Evolutionary conservation across 805 yeast species (phyloP).

Genomic region (Torulaspora microellipsoides): DNA sequence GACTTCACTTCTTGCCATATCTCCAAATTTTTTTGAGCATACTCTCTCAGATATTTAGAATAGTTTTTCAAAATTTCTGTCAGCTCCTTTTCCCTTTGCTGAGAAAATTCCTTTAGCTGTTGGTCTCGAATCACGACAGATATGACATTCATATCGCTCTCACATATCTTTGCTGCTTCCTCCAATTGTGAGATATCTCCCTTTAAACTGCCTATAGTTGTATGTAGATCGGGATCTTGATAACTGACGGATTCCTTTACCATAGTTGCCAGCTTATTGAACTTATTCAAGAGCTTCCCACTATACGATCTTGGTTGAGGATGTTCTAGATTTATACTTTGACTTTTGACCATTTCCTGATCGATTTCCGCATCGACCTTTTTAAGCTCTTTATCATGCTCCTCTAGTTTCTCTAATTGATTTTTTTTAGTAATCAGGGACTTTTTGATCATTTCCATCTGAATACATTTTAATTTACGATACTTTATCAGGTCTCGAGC

Average conservation of each 20-base stretch:
- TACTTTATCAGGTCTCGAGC: slow-evolving; percentile 31
- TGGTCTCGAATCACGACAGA: slow-evolving; percentile 29
- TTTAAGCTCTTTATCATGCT: slow-evolving; percentile 23
- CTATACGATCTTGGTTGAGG: slow-evolving; percentile 23
- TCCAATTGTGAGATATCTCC: slow-evolving; percentile 25
- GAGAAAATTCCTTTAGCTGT: slow-evolving; percentile 32
- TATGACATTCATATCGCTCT: slow-evolving; percentile 30
- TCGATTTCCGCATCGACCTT: slow-evolving; percentile 24
- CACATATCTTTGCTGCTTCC: slow-evolving; percentile 25
- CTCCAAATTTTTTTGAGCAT: slow-evolving; percentile 28
- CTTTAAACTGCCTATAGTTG: slow-evolving; percentile 18
- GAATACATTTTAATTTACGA: slow-evolving; percentile 30
- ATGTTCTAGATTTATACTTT: slow-evolving; percentile 19
- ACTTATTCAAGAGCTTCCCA: slow-evolving; percentile 26
- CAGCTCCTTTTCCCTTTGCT: slow-evolving; percentile 24
- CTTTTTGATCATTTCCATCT: slow-evolving; percentile 26
- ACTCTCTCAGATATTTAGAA: slow-evolving; percentile 28
- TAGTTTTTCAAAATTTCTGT: slow-evolving; percentile 23
- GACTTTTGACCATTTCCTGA: slow-evolving; percentile 20
- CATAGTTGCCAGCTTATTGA: slow-evolving; percentile 30
- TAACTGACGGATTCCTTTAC: slow-evolving; percentile 33
- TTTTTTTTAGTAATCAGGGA: slow-evolving; percentile 20
- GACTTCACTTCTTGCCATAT: slow-evolving; percentile 28
- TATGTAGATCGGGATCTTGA: slow-evolving; percentile 28
- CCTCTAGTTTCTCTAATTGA: slow-evolving; percentile 27